These are phyloP conservation scores for Spinacia oleracea DNA, from an alignment of 179 eudicot genomes.

Conservation along the genomic window DNA sequence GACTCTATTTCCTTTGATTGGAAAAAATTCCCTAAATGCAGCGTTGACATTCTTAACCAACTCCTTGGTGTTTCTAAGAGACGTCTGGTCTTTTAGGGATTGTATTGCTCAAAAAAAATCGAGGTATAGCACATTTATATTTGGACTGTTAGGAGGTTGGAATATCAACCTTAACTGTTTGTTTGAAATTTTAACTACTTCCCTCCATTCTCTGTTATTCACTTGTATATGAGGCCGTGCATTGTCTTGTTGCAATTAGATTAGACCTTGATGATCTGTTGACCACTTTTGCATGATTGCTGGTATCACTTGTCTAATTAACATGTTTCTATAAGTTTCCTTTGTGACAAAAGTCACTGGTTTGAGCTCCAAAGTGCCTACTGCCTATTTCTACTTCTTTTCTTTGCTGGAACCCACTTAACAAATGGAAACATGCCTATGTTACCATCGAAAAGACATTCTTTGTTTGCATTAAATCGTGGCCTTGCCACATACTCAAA, in stretches of 20 bases:
- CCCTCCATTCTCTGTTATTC: no score
- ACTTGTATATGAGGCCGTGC: no score
- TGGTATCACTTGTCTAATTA: not conserved
- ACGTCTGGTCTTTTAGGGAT: no score
- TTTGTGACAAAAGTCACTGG: not conserved
- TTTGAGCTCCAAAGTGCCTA: not conserved
- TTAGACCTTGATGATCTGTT: not conserved
- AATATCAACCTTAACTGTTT: no score
- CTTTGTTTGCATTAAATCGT: not conserved
- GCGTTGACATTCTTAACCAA: no score
- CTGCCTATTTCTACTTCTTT: not conserved
- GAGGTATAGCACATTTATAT: not conserved
- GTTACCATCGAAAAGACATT: not conserved
- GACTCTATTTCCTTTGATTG: no score
- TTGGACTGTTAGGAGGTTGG: not conserved
- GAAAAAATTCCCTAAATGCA: no score
- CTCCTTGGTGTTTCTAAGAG: no score
- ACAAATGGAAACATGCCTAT: not conserved
- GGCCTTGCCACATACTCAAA: not conserved
- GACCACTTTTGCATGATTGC: not conserved
- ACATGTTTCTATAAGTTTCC: not conserved
- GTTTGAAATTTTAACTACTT: no score
- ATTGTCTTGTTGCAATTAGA: no score
- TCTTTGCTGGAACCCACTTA: not conserved
- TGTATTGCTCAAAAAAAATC: not conserved